Conservation (phyloP, 1,139 yeast species). For the Hyphopichia pseudoburtonii region DNA sequence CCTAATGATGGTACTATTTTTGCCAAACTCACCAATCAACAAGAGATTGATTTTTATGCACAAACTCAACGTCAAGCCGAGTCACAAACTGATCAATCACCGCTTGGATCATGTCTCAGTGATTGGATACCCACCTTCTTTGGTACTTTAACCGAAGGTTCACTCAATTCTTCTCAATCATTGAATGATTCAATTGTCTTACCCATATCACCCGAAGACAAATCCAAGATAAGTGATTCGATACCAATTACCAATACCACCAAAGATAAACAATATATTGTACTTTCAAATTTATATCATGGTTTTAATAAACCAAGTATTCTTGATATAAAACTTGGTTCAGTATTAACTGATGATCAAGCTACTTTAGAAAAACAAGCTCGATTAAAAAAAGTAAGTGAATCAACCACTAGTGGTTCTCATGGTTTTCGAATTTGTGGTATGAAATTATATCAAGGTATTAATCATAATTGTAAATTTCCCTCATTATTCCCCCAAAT, state of each 20-base stretch:
- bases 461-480: background rate
- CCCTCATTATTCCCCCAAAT: slow-evolving; percentile 15
- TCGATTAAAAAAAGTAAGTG: slow-evolving; percentile 63
- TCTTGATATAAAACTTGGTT: slow-evolving; percentile 82
- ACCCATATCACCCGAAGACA: background rate
- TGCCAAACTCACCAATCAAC: slow-evolving; percentile 62
- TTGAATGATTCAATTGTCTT: slow-evolving; percentile 3
- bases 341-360: slow-evolving; percentile 60
- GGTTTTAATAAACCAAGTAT: slow-evolving; percentile 70
- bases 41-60: slow-evolving; percentile 74
- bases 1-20: slow-evolving; percentile 60
- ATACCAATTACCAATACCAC: background rate
- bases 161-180: slow-evolving; percentile 1
- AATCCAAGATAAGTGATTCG: background rate
- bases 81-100: background rate
- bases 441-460: slow-evolving; percentile 56
- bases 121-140: slow-evolving; percentile 50
- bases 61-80: slow-evolving; percentile 21
- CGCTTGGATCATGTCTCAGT: background rate
- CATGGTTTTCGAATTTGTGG: slow-evolving; percentile 82
- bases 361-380: slow-evolving; percentile 58
- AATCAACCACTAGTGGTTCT: slow-evolving; percentile 76
- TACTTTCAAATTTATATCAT: slow-evolving; percentile 67
- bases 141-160: slow-evolving; percentile 41
- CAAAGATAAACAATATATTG: slow-evolving; percentile 41